Percentiles rank a stretch among this genome's conserved stretches.
These are phyloP conservation scores for Diaporthe sp. DNA, from an alignment of 2,329 filamentous ascomycete genomes.

Conservation along the genomic window DNA sequence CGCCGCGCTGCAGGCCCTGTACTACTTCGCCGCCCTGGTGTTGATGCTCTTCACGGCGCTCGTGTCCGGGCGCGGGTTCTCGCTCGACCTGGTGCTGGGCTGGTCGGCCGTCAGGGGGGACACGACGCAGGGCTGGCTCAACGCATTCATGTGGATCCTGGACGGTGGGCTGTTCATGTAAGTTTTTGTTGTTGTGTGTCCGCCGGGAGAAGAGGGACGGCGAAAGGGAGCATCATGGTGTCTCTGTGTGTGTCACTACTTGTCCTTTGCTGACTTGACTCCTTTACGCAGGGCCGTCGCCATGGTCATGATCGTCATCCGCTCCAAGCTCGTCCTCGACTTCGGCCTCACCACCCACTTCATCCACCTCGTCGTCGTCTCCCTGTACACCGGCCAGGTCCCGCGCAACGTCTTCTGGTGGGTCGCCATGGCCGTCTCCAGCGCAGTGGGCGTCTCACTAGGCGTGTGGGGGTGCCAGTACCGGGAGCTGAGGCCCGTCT, in stretches of 20 bases:
- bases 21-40: constrained; percentile 65
- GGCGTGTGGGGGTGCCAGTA: constrained; percentile 94
- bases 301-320: constrained; percentile 85
- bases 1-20: constrained; percentile 67
- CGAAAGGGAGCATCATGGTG: constrained; percentile 1
- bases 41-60: constrained; percentile 72
- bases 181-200: constrained; percentile 43
- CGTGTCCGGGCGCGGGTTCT: constrained; percentile 69
- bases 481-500: constrained; percentile 89
- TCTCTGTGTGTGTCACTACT: constrained; percentile 2
- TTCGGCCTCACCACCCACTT: constrained; percentile 84
- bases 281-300: constrained; percentile 77
- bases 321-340: constrained; percentile 94
- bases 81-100: constrained; percentile 68
- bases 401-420: constrained; percentile 91
- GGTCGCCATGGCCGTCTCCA: constrained; percentile 68
- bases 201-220: no score
- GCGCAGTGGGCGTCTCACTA: constrained; percentile 65
- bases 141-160: constrained; percentile 70
- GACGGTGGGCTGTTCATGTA: constrained; percentile 68
- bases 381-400: constrained; percentile 82
- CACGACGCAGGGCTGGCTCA: constrained; percentile 73
- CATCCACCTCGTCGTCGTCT: constrained; percentile 60
- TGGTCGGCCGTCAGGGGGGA: constrained; percentile 73
- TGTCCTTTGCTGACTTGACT: constrained; percentile 8